Evolutionary conservation across 805 yeast genomes (phyloP).

Genomic region (Cyberlindnera xylosilytica): DNA sequence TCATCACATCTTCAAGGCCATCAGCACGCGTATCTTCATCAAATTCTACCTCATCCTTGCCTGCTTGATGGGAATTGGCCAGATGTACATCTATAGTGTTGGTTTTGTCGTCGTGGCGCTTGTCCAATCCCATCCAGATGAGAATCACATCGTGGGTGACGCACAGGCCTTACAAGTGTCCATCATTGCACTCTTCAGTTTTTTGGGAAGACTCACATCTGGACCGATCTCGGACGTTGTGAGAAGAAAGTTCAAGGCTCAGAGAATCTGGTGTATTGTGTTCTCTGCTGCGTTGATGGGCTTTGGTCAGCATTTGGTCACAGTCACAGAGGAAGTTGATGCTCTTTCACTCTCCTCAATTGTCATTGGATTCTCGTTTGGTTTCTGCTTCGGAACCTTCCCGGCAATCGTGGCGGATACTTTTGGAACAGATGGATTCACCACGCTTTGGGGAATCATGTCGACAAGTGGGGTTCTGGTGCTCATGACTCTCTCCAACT

Average conservation of each 20-base stretch:
- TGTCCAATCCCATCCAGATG: constrained; percentile 28
- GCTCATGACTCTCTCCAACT: constrained; percentile 50
- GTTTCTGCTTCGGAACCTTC: constrained; percentile 67
- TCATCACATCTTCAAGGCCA: constrained; percentile 22
- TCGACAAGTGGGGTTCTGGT: constrained; percentile 67
- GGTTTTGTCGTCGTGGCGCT: constrained; percentile 66
- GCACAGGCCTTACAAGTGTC: constrained; percentile 73
- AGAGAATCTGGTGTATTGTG: constrained; percentile 63
- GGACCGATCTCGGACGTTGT: constrained; percentile 67
- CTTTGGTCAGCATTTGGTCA: constrained; percentile 34
- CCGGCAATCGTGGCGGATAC: constrained; percentile 75
- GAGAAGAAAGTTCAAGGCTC: constrained; percentile 47
- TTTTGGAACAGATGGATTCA: constrained; percentile 64
- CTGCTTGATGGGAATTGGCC: constrained; percentile 60
- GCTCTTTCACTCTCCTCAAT: constrained; percentile 49
- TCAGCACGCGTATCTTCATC: constrained; percentile 35
- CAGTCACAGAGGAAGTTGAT: constrained; percentile 36
- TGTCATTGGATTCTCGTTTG: constrained; percentile 63
- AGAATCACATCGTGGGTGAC: constrained; percentile 34
- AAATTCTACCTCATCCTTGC: constrained; percentile 55
- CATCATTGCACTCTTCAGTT: constrained; percentile 59
- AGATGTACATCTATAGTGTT: constrained; percentile 67
- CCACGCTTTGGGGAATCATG: constrained; percentile 73
- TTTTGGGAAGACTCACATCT: constrained; percentile 58
- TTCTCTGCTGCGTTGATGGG: constrained; percentile 37